Base-by-base conservation (phyloP, 129 eudicot species). In the Flaveria ramosissima region DNA sequence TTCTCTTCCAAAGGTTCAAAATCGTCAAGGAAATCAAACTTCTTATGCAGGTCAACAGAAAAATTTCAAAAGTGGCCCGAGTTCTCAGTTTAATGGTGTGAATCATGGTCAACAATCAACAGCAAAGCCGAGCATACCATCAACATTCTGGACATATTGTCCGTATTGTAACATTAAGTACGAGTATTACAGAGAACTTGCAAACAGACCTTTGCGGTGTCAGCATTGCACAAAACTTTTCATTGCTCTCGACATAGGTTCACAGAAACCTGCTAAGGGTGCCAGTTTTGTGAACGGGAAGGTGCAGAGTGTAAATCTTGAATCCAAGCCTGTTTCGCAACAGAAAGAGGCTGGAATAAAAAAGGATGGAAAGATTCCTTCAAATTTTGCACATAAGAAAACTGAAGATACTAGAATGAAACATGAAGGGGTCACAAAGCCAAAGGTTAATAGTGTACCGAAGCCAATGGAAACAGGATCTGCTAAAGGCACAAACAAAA, bases 81-180 rank as follows among this genome's bases (percentile, higher is more conserved):
- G 74, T 55, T 69, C 82, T 77, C 84, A 78, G 74, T 77, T 65
- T 20, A 82, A 75, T 71, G 75, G 76, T 55, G 42, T 53, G 73
- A 87, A 76, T 61, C 79, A 82, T 64, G 80, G 61, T 13, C 85
- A 83, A 14, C 72, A 84, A 26, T 70, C 85, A 59, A 68, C 77
- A 51, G 20, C 84, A 46, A 78, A 68, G n/a, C 6, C 80, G 1
- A 75, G 66, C 21, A 51, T 59, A 14, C 80, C 23, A 48, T 82
- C 67, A 63, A 36, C 86, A 23, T 92, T 92, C 75, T 87, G 90
- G 90, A 92, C 92, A 0, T 56, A 65, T 20, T 92, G 97, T 47
- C 91, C 92, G 14, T 85, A 75, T 68, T 92, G 97, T 65, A 48
- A 51, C 45, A 14, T 57, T 1, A 89, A 53, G 70, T 87, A 82